These are phyloP conservation scores for Irpex rosettiformis DNA, from an alignment of 1,284 basidiomycete species.

Conservation along the genomic window DNA sequence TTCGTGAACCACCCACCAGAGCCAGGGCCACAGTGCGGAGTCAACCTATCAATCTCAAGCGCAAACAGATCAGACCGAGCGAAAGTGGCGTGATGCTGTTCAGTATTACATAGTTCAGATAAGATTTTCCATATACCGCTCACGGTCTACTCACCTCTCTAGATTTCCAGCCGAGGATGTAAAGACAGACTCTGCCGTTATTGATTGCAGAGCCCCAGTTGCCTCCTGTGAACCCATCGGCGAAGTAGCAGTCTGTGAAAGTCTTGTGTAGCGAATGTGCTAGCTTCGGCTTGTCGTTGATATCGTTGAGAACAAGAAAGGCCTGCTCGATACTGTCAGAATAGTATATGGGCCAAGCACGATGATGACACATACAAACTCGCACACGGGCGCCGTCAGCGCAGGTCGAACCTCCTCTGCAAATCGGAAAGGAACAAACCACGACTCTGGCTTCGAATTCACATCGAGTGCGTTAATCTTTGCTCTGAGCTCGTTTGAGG, in stretches of 20 bases:
- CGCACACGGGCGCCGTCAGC: slow-evolving; percentile 17
- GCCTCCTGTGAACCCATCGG: slow-evolving; percentile 22
- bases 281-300: neutral
- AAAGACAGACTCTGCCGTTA: slow-evolving; percentile 18
- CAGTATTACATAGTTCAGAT: neutral
- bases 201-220: slow-evolving; percentile 19
- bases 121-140: too few relatives aligned
- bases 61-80: slow-evolving; percentile 1
- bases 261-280: slow-evolving; percentile 21
- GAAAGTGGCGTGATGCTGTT: neutral
- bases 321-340: neutral
- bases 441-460: neutral
- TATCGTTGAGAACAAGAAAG: neutral
- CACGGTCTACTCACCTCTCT: slow-evolving; percentile 14
- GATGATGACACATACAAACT: slow-evolving; percentile 13
- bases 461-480: neutral
- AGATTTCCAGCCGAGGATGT: slow-evolving; percentile 21
- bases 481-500: neutral
- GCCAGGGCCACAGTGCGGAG: neutral
- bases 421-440: slow-evolving; percentile 14
- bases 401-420: slow-evolving; percentile 15
- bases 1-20: neutral
- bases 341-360: neutral
- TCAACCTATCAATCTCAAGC: neutral
- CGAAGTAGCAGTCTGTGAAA: slow-evolving; percentile 23